Evolutionary conservation across 352 stramenopile genomes (phyloP).

Genomic region (Globisporangium mamillatum): DNA sequence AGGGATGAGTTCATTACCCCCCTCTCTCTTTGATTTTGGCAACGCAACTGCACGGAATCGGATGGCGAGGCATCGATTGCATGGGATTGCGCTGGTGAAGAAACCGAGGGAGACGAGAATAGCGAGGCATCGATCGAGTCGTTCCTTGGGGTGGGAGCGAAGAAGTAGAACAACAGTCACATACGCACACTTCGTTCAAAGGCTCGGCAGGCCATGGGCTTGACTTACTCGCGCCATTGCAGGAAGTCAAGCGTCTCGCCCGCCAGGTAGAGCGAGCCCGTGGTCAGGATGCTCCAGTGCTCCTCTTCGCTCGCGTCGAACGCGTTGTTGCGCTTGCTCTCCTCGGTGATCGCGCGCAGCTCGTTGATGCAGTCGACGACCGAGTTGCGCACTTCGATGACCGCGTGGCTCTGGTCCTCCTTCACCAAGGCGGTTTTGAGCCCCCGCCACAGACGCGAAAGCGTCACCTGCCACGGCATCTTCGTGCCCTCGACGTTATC

Average conservation of each 20-base stretch:
- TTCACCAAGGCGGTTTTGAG: slow-evolving; percentile 38
- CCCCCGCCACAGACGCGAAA: slow-evolving; percentile 48
- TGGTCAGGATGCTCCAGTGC: slow-evolving; percentile 64
- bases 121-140: background rate
- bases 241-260: slow-evolving; percentile 64
- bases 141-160: background rate
- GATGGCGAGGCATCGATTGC: slow-evolving; percentile 6
- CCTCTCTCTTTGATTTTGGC: background rate
- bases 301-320: slow-evolving; percentile 24
- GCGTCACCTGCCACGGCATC: slow-evolving; percentile 57
- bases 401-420: slow-evolving; percentile 27
- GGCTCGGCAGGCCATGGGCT: background rate
- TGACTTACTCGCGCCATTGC: slow-evolving; percentile 51
- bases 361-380: slow-evolving; percentile 63
- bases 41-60: slow-evolving; percentile 11
- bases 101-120: background rate
- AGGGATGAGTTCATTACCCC: background rate
- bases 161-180: background rate
- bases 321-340: slow-evolving; percentile 7
- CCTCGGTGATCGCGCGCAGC: slow-evolving; percentile 32
- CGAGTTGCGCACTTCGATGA: slow-evolving; percentile 46
- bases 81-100: slow-evolving; percentile 10
- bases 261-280: slow-evolving; percentile 70
- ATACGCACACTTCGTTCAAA: background rate
- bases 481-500: slow-evolving; percentile 38